Percentiles rank a stretch among this genome's conserved stretches.
Evolutionary conservation across 2,329 filamentous ascomycete species (phyloP).

Genomic region (Fusarium avenaceum): DNA sequence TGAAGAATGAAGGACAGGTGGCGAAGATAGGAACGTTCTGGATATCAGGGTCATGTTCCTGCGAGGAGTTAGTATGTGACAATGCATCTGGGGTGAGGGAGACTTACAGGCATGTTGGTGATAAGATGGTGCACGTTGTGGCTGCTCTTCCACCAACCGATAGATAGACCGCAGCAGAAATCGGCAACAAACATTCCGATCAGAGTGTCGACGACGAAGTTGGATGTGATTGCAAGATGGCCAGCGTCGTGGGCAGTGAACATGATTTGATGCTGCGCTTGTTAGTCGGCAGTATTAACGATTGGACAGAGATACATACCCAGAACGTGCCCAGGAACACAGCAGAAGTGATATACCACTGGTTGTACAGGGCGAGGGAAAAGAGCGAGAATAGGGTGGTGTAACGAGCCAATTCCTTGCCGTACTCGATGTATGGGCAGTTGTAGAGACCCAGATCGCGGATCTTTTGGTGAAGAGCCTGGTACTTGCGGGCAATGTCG

Average conservation of each 20-base stretch:
- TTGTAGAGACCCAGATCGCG: conserved; percentile 69
- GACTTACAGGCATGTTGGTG: conserved; percentile 70
- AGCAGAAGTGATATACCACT: conserved; percentile 71
- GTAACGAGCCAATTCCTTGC: conserved; percentile 70
- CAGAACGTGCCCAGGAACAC: conserved; percentile 73
- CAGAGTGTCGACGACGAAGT: conserved; percentile 69
- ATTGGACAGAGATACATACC: conserved; percentile 52
- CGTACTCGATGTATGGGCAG: conserved; percentile 71
- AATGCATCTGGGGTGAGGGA: neutral
- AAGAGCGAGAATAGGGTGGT: conserved; percentile 64
- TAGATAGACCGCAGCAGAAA: conserved; percentile 74
- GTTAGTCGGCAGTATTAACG: conserved; percentile 28
- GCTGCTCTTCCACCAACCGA: conserved; percentile 78
- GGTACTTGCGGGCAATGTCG: conserved; percentile 68
- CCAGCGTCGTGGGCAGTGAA: conserved; percentile 76
- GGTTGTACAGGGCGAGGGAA: conserved; percentile 58
- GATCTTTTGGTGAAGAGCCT: conserved; percentile 67
- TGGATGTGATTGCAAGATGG: conserved; percentile 72
- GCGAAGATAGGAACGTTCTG: conserved; percentile 79
- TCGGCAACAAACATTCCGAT: conserved; percentile 74
- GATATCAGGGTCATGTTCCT: conserved; percentile 71
- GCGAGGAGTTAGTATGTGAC: neutral
- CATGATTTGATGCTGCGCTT: conserved; percentile 73
- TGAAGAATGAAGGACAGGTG: conserved; percentile 74
- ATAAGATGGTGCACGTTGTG: conserved; percentile 78